Percentiles rank a stretch among this genome's conserved stretches.
Conservation (phyloP, 2,329 filamentous ascomycete species). For the Aphanocladium album region DNA sequence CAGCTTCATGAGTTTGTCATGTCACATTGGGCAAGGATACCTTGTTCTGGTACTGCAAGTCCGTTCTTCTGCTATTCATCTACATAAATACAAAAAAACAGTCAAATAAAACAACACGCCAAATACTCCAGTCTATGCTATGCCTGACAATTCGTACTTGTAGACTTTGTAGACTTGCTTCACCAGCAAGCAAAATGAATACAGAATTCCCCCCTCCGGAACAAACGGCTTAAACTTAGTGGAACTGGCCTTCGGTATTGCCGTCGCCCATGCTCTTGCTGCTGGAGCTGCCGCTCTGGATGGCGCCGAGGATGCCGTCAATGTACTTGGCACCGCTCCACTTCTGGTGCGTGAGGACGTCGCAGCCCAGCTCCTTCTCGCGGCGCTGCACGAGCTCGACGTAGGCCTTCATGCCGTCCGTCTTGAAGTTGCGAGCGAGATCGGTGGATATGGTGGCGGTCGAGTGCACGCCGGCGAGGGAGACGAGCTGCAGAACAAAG, state of each 20-base stretch:
- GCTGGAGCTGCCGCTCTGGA: conserved; percentile 84
- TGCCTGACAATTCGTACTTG: neutral
- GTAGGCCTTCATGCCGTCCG: conserved; percentile 93
- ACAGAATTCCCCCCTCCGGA: too few species aligned
- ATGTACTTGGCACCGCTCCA: conserved; percentile 69
- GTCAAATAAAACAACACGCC: neutral
- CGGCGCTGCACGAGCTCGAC: conserved; percentile 86
- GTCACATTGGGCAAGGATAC: neutral
- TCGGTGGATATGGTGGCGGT: conserved; percentile 64
- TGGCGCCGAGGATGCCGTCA: conserved; percentile 82
- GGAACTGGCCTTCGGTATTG: conserved; percentile 74
- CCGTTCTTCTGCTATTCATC: neutral
- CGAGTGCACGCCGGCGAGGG: conserved; percentile 61
- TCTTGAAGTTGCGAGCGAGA: conserved; percentile 76
- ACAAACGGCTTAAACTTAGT: conserved; percentile 20
- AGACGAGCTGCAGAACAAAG: conserved; percentile 65
- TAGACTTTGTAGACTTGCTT: neutral
- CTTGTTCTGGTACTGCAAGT: neutral
- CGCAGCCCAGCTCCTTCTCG: conserved; percentile 86
- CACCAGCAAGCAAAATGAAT: neutral
- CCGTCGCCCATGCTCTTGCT: conserved; percentile 94
- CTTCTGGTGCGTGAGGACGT: conserved; percentile 93
- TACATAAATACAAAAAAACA: neutral
- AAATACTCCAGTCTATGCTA: conserved; percentile 16
- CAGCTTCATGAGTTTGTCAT: too few species aligned